Conservation (phyloP, 345 rosid species). For the Eucalyptus globulus region DNA sequence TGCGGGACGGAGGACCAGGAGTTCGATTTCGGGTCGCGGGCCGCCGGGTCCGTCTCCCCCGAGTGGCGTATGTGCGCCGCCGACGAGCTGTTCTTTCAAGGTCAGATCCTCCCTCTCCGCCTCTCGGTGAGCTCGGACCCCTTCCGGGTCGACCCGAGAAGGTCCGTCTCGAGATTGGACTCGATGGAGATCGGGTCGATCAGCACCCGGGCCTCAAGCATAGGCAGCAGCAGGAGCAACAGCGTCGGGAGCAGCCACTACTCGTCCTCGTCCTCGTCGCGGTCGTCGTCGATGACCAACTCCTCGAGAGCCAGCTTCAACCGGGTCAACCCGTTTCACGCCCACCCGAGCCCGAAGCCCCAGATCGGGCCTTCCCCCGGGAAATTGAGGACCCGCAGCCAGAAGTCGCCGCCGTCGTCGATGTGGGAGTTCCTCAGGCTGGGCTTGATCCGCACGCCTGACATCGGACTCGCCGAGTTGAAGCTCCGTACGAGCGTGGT, state of each 20-base stretch:
- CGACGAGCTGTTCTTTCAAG: constrained; percentile 8
- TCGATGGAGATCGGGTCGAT: constrained; percentile 1
- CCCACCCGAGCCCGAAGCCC: constrained; percentile 69
- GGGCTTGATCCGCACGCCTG: constrained; percentile 75
- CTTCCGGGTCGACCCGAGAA: not conserved
- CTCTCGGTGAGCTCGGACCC: not conserved
- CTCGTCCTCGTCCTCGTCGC: not conserved
- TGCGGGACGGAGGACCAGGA: not conserved
- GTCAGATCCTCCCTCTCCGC: constrained; percentile 3
- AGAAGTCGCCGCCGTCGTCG: constrained; percentile 13
- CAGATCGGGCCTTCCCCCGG: constrained; percentile 26
- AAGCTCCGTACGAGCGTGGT: constrained; percentile 13
- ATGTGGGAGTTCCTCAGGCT: constrained; percentile 60
- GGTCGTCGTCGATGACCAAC: not conserved
- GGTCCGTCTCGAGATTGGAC: not conserved
- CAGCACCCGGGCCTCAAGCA: not conserved
- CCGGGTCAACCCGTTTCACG: constrained; percentile 22
- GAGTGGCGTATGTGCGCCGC: constrained; percentile 3
- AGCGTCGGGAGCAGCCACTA: not conserved
- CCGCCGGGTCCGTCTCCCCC: not conserved
- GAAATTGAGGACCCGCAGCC: not conserved
- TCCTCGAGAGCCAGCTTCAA: not conserved
- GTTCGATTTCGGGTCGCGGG: constrained; percentile 2
- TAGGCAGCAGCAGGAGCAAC: constrained; percentile 4
- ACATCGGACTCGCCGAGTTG: constrained; percentile 45